Percentiles rank a stretch among this genome's conserved stretches.
phyloP scores from a whole-genome alignment of 129 eudicot species.

The Chrysanthemum seticuspe region DNA sequence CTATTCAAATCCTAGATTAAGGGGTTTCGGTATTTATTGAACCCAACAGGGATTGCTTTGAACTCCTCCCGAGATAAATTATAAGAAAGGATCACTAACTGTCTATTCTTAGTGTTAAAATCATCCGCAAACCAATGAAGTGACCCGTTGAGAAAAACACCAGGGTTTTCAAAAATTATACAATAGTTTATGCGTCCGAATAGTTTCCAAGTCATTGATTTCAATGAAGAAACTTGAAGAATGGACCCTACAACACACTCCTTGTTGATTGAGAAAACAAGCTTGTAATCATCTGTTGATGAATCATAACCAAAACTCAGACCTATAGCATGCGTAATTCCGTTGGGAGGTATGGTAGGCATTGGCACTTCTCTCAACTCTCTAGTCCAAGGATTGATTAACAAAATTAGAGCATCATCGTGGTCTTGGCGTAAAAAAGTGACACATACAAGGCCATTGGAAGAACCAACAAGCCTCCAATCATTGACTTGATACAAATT shows the following conservation, averaged over 20 bases:
- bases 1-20: no score
- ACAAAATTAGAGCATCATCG: no score
- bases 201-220: no score
- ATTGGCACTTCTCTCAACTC: not conserved
- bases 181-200: not conserved
- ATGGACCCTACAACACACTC: not conserved
- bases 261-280: not conserved
- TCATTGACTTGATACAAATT: no score
- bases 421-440: no score
- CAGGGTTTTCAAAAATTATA: not conserved
- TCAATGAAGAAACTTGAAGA: not conserved
- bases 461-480: no score
- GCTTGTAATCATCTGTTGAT: not conserved
- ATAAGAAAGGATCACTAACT: not conserved
- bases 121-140: not conserved
- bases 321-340: not conserved
- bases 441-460: no score
- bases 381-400: not conserved
- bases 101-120: no score
- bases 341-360: not conserved
- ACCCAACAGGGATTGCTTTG: no score
- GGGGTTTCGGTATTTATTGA: no score
- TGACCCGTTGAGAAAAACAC: not conserved
- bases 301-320: not conserved
- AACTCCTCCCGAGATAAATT: not conserved